These are phyloP conservation scores for Coemansia sp. DNA, from an alignment of 192 early-diverging fungal species.

Conservation along the genomic window DNA sequence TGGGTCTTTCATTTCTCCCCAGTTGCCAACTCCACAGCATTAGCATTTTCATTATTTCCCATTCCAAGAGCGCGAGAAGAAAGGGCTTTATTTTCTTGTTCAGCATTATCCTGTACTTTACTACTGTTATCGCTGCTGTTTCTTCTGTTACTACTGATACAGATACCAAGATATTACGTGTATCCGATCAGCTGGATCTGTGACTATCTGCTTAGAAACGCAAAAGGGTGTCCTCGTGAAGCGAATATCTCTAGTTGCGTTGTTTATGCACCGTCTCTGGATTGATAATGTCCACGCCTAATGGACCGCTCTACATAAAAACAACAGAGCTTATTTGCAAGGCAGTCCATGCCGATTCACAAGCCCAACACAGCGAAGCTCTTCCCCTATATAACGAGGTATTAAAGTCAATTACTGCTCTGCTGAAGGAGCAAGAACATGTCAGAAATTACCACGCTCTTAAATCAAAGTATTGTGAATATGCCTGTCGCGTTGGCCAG, in stretches of 20 bases:
- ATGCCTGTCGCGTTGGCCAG: slow-evolving; percentile 26
- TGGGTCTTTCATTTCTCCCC: background rate
- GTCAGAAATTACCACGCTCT: slow-evolving; percentile 13
- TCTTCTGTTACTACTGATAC: too few relatives aligned
- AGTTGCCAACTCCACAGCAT: background rate
- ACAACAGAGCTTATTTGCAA: slow-evolving; percentile 31
- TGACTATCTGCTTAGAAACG: background rate
- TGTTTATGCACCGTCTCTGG: background rate
- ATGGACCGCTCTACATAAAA: slow-evolving; percentile 26
- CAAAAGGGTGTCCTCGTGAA: background rate
- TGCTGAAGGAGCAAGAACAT: slow-evolving; percentile 8
- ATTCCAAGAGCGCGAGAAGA: background rate
- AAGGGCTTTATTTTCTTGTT: too few relatives aligned
- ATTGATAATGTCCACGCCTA: slow-evolving; percentile 19
- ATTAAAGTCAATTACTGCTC: slow-evolving; percentile 24
- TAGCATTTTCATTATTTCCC: background rate
- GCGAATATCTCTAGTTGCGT: background rate
- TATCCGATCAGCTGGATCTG: background rate
- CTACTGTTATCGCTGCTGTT: too few relatives aligned
- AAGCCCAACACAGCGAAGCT: slow-evolving; percentile 14
- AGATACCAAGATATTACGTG: too few relatives aligned
- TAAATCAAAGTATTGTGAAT: slow-evolving; percentile 43
- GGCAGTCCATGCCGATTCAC: slow-evolving; percentile 43
- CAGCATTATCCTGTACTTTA: too few relatives aligned
- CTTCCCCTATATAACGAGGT: slow-evolving; percentile 32